Base-by-base conservation (phyloP, 768 basidiomycete species). In the Coprinopsis sp. region DNA sequence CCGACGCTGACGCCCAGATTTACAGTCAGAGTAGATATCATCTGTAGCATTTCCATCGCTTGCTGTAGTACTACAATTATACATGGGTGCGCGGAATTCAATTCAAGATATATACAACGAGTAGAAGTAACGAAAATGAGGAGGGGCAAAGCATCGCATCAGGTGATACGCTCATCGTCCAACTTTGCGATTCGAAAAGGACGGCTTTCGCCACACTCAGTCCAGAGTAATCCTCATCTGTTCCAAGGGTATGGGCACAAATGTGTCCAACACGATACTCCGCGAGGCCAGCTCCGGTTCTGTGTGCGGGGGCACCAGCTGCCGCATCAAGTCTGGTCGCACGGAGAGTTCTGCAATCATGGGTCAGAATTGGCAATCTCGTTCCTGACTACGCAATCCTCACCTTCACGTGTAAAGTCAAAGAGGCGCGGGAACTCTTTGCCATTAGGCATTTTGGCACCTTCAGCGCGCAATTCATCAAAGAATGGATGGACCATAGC, bases 231-330 rank as follows among this genome's bases (percentile, higher is more conserved):
- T 91, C 75, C 84, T 84, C 71, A 97, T 71, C 68, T 96, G 84
- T 64, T 98, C 94, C 67, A 93, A 74, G 66, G 95, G 93, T 86
- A 97, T 95, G 66, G 96, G 96, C 67, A 86, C 87, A 73, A 97
- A 98, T 54, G 79, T 82, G 61, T 94, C 84, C 65, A 97, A 68
- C 64, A 85, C 79, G 71, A 97, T 90, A 37, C 82, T 82, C 68
- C 90, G 82, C 54, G 79, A 84, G 69, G 77, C 79, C 65, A 99
- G 81, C 74, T 91, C 91, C 54, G 82, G 70, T 78, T 97, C 92
- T 67, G 83, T 87, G 69, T 91, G 83, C 57, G 80, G 71, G 44
- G 96, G 96, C 46, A 98, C 92, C 44, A 99, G 81, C 70, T 84
- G 82, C 54, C 82, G 84, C 67, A 88, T 95, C 58, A 99, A 71